Conservation (phyloP, 345 rosid genomes). For the Citropsis articulata region DNA sequence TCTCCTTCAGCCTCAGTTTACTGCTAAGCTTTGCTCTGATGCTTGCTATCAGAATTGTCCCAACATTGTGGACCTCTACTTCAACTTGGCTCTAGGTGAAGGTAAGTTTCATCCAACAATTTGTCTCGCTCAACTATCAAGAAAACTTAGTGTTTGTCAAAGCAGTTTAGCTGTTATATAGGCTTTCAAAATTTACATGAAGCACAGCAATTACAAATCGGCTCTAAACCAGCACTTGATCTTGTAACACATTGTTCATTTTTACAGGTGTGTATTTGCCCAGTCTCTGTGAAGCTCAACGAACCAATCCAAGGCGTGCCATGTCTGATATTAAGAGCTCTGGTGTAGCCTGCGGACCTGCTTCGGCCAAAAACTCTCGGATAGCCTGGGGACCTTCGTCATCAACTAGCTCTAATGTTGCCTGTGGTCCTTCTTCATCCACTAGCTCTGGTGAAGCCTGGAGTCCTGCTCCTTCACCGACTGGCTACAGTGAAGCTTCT, state of each 20-base stretch:
- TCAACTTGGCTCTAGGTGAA: slow-evolving; percentile 35
- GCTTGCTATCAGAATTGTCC: slow-evolving; percentile 25
- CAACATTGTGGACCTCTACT: slow-evolving; percentile 34
- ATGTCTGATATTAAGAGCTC: not conserved
- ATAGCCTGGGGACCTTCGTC: not conserved
- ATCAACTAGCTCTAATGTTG: not conserved
- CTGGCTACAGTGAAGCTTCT: not conserved
- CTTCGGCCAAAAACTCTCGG: not conserved
- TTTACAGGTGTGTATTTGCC: slow-evolving; percentile 11
- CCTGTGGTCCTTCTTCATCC: not conserved
- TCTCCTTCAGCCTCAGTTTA: slow-evolving; percentile 26
- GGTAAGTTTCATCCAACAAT: slow-evolving; percentile 7
- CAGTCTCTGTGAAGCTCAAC: not conserved
- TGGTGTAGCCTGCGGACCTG: not conserved
- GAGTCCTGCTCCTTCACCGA: not conserved
- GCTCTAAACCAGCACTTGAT: not conserved
- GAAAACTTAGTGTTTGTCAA: not conserved
- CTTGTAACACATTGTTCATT: not conserved
- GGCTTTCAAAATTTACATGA: not conserved
- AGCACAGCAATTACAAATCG: not conserved
- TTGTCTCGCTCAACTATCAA: not conserved
- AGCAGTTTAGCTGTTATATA: not conserved
- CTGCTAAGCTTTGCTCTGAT: slow-evolving; percentile 32
- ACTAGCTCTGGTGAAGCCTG: not conserved
- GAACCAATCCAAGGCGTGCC: slow-evolving; percentile 8